These are phyloP conservation scores for Cladosporium sp. DNA, from an alignment of 2,329 filamentous ascomycete genomes.

Conservation along the genomic window DNA sequence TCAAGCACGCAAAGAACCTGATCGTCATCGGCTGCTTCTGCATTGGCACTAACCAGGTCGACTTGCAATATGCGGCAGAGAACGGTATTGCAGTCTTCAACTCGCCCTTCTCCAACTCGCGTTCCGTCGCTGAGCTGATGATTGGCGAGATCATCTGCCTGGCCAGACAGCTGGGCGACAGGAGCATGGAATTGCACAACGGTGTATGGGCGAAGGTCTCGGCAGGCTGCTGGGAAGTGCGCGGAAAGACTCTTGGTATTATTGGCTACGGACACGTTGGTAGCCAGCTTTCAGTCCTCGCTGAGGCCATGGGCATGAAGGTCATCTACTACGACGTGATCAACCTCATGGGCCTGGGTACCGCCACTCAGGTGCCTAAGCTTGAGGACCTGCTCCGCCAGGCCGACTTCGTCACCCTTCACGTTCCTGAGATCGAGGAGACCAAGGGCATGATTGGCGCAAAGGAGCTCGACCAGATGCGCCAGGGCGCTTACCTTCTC, in stretches of 20 bases:
- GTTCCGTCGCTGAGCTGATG: conserved; percentile 92
- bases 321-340: conserved; percentile 97
- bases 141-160: conserved; percentile 90
- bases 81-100: conserved; percentile 97
- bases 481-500: conserved; percentile 86
- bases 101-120: conserved; percentile 96
- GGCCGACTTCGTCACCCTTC: conserved; percentile 89
- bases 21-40: conserved; percentile 98
- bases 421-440: conserved; percentile 90
- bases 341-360: conserved; percentile 91
- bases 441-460: conserved; percentile 89
- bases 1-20: conserved; percentile 86
- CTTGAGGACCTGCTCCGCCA: conserved; percentile 71
- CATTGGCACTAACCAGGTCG: conserved; percentile 95
- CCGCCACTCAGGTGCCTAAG: conserved; percentile 74
- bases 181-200: conserved; percentile 87
- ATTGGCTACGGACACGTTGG: conserved; percentile 97
- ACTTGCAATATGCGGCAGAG: conserved; percentile 75
- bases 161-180: conserved; percentile 87
- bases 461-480: conserved; percentile 80
- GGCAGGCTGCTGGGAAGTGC: conserved; percentile 93
- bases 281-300: conserved; percentile 88
- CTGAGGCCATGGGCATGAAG: conserved; percentile 95
- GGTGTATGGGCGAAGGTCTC: conserved; percentile 99
- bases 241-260: conserved; percentile 94